phyloP scores from a whole-genome alignment of 306 rosid species.

The Cucurbita ficifolia region DNA sequence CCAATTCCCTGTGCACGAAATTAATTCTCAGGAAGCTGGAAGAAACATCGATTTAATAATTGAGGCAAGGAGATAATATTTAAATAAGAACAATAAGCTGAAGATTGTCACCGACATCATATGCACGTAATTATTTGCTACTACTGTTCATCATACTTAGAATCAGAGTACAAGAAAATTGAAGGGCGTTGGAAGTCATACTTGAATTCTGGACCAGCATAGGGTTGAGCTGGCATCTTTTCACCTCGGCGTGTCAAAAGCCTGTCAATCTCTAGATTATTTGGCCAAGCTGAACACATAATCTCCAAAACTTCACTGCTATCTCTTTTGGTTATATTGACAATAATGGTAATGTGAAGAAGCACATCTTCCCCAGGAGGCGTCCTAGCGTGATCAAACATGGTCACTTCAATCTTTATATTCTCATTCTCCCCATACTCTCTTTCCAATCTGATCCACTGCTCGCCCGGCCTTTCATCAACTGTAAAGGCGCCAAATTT shows the following conservation, averaged over 20 bases:
- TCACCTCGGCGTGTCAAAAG: slow-evolving; percentile 17
- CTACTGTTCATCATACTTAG: not conserved
- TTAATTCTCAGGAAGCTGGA: not conserved
- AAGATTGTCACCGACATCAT: slow-evolving; percentile 3
- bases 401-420: slow-evolving; percentile 62
- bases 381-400: slow-evolving; percentile 53
- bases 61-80: not conserved
- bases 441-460: slow-evolving; percentile 58
- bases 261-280: slow-evolving; percentile 40
- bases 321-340: slow-evolving; percentile 48
- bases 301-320: slow-evolving; percentile 39
- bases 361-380: slow-evolving; percentile 34
- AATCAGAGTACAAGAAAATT: not conserved
- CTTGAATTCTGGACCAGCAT: slow-evolving; percentile 69
- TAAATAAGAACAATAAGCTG: not conserved
- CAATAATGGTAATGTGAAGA: slow-evolving; percentile 52
- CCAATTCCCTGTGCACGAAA: slow-evolving; percentile 57
- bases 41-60: not conserved
- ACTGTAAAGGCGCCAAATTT: slow-evolving; percentile 41
- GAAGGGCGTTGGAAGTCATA: slow-evolving; percentile 19
- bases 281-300: slow-evolving; percentile 82
- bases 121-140: not conserved
- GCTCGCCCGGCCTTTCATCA: slow-evolving; percentile 57
- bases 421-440: slow-evolving; percentile 39
- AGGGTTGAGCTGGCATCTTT: slow-evolving; percentile 34